Base-by-base conservation (phyloP, 305 asterid species). In the Andrographis paniculata region DNA sequence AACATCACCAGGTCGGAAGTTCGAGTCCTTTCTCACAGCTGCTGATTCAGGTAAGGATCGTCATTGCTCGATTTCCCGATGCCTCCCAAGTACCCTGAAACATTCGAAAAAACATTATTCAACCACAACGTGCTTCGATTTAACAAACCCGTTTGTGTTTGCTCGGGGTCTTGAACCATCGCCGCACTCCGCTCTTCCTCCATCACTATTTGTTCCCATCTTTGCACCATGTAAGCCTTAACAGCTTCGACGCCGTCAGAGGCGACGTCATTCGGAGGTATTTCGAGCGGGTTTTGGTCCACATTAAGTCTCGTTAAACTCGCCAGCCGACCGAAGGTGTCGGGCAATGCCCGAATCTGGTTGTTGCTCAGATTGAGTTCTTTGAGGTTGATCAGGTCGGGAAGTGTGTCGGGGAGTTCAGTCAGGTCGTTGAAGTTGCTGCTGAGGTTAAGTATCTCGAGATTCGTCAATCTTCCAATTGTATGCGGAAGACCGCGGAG, bases 341-440 rank as follows among this genome's bases (percentile, higher is more conserved):
- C 67, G 4, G 99, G 99, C 69, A 91, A 51, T 35, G 79, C 77
- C 24, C 60, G 94, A 52, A 91, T 76, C 85, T 91, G 99, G 66
- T 91, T 87, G 77, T 91, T 87, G 72, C 99, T 83, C 69, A 87
- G 54, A 68, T 91, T 87, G 18, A 91, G 93, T 54, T 91, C 99
- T 61, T 72, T 83, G 31, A 91, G 82, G 70, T 55, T 83, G 55
- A 40, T 62, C 31, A 91, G 76, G 69, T 81, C 95, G 16, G 93
- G 70, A 27, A 91, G 63, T 22, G 95, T 73, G 16, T 69, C 78
- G 11, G 99, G 99, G 19, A 91, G 93, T 56, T 77, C 89, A 17
- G 76, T 69, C 21, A 91, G 65, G 66, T 91, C 99, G 35, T 69
- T 91, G 75, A 91, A 91, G 67, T 91, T 91, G 72, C 88, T 74